A percentile compares a stretch with the other conserved stretches of the same genome.
Conservation (phyloP, 1,284 basidiomycete genomes). For the Ceratobasidium sp. region DNA sequence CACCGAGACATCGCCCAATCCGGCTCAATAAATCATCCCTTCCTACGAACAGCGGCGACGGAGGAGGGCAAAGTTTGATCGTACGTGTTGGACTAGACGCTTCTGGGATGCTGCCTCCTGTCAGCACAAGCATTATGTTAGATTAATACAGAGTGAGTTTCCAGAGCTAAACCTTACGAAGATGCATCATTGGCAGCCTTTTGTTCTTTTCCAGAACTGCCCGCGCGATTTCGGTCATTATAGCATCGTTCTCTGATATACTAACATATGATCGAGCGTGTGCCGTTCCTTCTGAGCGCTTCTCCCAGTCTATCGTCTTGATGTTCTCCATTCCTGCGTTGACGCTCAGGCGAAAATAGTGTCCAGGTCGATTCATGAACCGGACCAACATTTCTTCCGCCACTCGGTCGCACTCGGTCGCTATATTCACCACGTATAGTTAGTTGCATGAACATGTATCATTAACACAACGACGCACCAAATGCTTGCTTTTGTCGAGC, state of each 20-base stretch:
- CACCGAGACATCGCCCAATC: too few relatives aligned
- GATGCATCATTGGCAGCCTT: background rate
- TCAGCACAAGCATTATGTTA: background rate
- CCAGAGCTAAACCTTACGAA: background rate
- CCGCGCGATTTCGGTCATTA: background rate
- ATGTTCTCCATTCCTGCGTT: constrained; percentile 8
- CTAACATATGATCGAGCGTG: background rate
- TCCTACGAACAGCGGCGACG: too few relatives aligned
- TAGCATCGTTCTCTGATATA: background rate
- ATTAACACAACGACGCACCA: background rate
- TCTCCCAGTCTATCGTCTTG: constrained; percentile 3
- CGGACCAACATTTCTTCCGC: constrained; percentile 2
- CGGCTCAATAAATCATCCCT: too few relatives aligned
- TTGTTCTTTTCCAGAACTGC: too few relatives aligned
- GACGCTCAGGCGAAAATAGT: constrained; percentile 13
- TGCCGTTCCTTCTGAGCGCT: background rate
- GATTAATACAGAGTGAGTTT: background rate
- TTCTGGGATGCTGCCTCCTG: background rate
- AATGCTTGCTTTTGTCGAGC: background rate
- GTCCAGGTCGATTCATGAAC: background rate
- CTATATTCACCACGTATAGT: too few relatives aligned
- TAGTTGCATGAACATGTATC: too few relatives aligned
- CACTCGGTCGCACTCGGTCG: background rate
- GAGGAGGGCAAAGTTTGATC: too few relatives aligned
- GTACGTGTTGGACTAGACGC: background rate